These are phyloP conservation scores for Pyrenophora graminea DNA, from an alignment of 2,329 filamentous ascomycete genomes.

Conservation along the genomic window DNA sequence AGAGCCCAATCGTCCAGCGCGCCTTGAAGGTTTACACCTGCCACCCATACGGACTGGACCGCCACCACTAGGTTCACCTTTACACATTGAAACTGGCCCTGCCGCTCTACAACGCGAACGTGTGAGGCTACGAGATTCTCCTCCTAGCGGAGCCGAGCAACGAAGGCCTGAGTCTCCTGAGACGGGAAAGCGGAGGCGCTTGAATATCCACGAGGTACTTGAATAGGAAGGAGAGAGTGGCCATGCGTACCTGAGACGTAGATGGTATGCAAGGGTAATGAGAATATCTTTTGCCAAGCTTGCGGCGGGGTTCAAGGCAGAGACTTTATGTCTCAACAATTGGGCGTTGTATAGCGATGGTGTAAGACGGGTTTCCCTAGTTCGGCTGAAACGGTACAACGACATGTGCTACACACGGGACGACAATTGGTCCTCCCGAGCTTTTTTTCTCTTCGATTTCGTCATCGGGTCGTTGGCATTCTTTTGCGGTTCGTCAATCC, in stretches of 20 bases:
- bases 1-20: slow-evolving; percentile 28
- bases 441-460: background rate
- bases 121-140: slow-evolving; percentile 36
- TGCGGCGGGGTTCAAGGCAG: background rate
- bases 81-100: slow-evolving; percentile 31
- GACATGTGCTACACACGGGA: slow-evolving; percentile 5
- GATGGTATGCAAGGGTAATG: background rate
- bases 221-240: slow-evolving; percentile 26
- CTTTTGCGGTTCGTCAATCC: background rate
- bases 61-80: slow-evolving; percentile 39
- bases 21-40: slow-evolving; percentile 42
- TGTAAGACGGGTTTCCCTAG: slow-evolving; percentile 10
- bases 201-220: slow-evolving; percentile 46
- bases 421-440: background rate
- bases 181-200: slow-evolving; percentile 39
- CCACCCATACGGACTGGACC: slow-evolving; percentile 43
- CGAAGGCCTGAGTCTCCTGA: slow-evolving; percentile 39
- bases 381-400: slow-evolving; percentile 11
- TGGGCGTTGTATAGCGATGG: slow-evolving; percentile 3
- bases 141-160: slow-evolving; percentile 27
- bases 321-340: slow-evolving; percentile 2
- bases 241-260: background rate
- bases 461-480: background rate
- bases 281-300: background rate
- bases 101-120: slow-evolving; percentile 23